These are phyloP conservation scores for Clonostachys byssicola DNA, from an alignment of 2,329 filamentous ascomycete species.

Conservation along the genomic window DNA sequence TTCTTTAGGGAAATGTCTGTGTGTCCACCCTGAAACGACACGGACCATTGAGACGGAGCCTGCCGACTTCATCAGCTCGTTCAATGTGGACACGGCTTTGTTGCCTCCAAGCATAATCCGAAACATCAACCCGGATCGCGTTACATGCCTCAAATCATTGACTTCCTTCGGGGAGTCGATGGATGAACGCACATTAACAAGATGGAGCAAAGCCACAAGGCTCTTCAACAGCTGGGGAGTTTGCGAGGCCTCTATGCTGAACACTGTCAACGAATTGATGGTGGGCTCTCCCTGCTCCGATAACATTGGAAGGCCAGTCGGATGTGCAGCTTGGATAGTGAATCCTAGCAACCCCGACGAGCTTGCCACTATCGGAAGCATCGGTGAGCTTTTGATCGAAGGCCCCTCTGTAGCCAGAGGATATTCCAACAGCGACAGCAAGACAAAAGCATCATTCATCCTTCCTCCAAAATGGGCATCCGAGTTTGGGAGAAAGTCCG, in stretches of 20 bases:
- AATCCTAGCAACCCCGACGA: conserved; percentile 3
- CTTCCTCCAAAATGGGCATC: background rate
- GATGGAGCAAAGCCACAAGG: background rate
- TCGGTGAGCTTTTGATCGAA: conserved; percentile 2
- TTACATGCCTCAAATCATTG: background rate
- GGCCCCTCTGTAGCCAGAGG: background rate
- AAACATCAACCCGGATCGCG: background rate
- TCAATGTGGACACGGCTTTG: background rate
- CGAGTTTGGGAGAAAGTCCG: no score
- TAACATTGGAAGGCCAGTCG: background rate
- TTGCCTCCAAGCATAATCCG: background rate
- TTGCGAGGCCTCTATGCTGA: background rate
- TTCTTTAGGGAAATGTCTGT: background rate
- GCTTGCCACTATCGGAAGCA: background rate
- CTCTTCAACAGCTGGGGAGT: conserved; percentile 1
- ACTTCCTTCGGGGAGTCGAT: background rate
- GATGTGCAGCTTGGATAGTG: conserved; percentile 3
- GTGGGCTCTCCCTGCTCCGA: background rate
- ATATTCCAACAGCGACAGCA: background rate
- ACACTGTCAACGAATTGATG: background rate
- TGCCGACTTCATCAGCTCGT: background rate
- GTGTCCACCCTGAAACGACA: background rate
- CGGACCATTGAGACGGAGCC: background rate
- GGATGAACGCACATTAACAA: background rate
- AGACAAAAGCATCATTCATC: background rate